Percentiles rank a stretch among this genome's conserved stretches.
These are phyloP conservation scores for Ilex asprella DNA, from an alignment of 257 asterid genomes.

Conservation along the genomic window DNA sequence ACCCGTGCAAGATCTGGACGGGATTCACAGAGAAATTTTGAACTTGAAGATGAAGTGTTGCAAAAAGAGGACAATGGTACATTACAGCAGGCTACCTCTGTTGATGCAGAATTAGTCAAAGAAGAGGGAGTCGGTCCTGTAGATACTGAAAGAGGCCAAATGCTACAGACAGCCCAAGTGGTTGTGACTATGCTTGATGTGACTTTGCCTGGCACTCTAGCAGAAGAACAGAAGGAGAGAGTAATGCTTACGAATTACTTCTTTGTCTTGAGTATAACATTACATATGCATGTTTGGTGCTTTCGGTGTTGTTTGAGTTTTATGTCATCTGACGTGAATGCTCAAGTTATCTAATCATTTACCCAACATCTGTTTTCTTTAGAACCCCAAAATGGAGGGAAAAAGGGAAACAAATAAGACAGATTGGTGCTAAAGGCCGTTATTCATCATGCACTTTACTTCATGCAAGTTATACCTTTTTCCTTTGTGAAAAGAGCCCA, in stretches of 20 bases:
- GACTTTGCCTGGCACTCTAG: conserved; percentile 62
- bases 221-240: conserved; percentile 80
- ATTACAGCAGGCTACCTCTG: conserved; percentile 20
- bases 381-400: too few species aligned
- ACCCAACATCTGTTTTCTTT: too few species aligned
- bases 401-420: too few species aligned
- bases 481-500: too few species aligned
- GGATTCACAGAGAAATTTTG: conserved; percentile 20
- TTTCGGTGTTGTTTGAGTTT: too few species aligned
- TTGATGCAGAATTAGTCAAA: conserved; percentile 29
- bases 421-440: too few species aligned
- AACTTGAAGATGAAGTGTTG: conserved; percentile 14
- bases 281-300: too few species aligned
- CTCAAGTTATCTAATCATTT: too few species aligned
- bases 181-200: conserved; percentile 78
- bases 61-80: conserved; percentile 23
- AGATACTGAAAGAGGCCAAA: conserved; percentile 60
- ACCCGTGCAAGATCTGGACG: conserved; percentile 24
- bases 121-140: conserved; percentile 25
- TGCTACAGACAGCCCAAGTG: conserved; percentile 62
- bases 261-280: neutral
- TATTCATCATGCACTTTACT: too few species aligned
- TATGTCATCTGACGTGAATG: too few species aligned
- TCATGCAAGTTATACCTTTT: too few species aligned
- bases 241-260: conserved; percentile 30